These are phyloP conservation scores for Scenedesmus sp. DNA, from an alignment of 163 green algal species.

Conservation along the genomic window DNA sequence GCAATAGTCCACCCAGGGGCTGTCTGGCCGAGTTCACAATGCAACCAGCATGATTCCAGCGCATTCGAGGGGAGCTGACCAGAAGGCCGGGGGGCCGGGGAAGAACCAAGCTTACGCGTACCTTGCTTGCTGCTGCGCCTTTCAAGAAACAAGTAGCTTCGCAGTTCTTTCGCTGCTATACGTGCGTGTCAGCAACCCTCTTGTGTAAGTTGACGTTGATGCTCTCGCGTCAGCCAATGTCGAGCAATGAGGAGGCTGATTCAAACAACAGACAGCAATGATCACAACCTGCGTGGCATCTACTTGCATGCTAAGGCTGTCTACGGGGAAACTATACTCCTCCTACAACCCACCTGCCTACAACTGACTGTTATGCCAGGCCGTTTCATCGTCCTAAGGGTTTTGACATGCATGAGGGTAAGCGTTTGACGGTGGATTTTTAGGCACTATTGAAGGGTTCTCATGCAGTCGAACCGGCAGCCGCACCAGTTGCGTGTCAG, in stretches of 20 bases:
- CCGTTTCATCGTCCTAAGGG: background rate
- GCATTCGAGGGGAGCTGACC: background rate
- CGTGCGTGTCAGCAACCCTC: background rate
- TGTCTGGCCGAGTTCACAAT: background rate
- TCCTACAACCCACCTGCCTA: too few species aligned
- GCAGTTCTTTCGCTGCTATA: background rate
- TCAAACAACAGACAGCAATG: background rate
- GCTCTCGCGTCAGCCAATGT: background rate
- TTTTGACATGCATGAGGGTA: too few species aligned
- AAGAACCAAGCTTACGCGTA: background rate
- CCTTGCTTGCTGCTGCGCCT: background rate
- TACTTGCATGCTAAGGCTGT: background rate
- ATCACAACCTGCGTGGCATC: background rate
- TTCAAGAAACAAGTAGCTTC: background rate
- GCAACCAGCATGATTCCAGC: slow-evolving; percentile 3
- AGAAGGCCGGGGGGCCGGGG: background rate
- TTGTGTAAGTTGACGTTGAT: slow-evolving; percentile 12
- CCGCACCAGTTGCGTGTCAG: background rate
- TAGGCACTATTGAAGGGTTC: too few species aligned
- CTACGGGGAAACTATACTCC: background rate
- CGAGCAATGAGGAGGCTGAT: background rate
- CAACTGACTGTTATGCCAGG: background rate
- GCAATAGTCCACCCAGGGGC: background rate
- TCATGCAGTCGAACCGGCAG: too few species aligned
- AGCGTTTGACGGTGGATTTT: too few species aligned